Conservation (phyloP, 371 early-diverging fungal species). For the Rhizomucor miehei region DNA sequence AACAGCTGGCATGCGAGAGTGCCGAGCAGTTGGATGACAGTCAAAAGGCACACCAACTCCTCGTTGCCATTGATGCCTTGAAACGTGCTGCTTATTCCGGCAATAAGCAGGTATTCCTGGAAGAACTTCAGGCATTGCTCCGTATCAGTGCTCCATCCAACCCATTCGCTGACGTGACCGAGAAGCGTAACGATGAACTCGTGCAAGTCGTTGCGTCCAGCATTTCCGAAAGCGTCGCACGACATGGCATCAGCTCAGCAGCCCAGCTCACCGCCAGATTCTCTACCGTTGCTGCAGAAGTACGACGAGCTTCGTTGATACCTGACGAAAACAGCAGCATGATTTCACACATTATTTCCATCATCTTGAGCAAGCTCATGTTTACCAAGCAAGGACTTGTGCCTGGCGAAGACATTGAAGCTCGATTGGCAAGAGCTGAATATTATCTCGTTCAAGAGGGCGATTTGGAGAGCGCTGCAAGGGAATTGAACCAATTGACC, state of each 20-base stretch:
- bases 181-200: slow-evolving; percentile 63
- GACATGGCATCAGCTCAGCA: slow-evolving; percentile 69
- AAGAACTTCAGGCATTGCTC: slow-evolving; percentile 65
- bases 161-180: slow-evolving; percentile 41
- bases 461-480: slow-evolving; percentile 86
- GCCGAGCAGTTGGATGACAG: slow-evolving; percentile 58
- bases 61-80: slow-evolving; percentile 55
- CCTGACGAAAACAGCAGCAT: slow-evolving; percentile 85
- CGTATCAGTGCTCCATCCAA: slow-evolving; percentile 25
- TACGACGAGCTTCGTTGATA: slow-evolving; percentile 82
- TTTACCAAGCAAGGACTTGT: slow-evolving; percentile 86
- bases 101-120: slow-evolving; percentile 56
- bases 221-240: slow-evolving; percentile 60
- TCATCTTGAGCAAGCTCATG: slow-evolving; percentile 74
- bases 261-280: slow-evolving; percentile 76
- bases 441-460: slow-evolving; percentile 66
- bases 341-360: slow-evolving; percentile 74
- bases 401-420: slow-evolving; percentile 87
- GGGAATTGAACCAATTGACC: slow-evolving; percentile 90
- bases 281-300: slow-evolving; percentile 63
- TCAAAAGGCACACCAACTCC: slow-evolving; percentile 53
- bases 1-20: slow-evolving; percentile 58
- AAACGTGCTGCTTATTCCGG: slow-evolving; percentile 42
- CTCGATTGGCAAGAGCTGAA: slow-evolving; percentile 81
- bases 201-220: slow-evolving; percentile 63